These are phyloP conservation scores for Naganishia antarctica DNA, from an alignment of 768 basidiomycete species.

Conservation along the genomic window DNA sequence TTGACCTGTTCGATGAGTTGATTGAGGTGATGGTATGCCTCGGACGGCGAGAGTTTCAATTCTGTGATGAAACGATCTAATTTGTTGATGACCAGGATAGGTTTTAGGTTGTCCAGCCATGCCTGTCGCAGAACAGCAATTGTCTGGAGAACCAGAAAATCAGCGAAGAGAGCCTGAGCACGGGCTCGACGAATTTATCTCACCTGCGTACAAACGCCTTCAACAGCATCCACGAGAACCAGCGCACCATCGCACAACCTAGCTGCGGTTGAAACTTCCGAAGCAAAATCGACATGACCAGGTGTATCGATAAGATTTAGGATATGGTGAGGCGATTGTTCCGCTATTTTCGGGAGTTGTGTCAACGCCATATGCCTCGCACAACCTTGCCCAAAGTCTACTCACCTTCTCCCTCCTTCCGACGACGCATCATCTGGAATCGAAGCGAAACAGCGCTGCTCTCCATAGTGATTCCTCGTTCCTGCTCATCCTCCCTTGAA, in stretches of 20 bases:
- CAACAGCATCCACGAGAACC: slow-evolving; percentile 91
- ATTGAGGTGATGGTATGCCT: slow-evolving; percentile 90
- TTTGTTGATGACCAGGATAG: slow-evolving; percentile 95
- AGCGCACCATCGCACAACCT: slow-evolving; percentile 91
- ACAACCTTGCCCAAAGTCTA: neutral
- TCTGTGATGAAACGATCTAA: slow-evolving; percentile 90
- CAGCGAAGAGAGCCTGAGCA: neutral
- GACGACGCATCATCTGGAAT: slow-evolving; percentile 68
- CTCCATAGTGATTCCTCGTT: slow-evolving; percentile 98
- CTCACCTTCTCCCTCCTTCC: slow-evolving; percentile 39
- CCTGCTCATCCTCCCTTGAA: slow-evolving; percentile 92
- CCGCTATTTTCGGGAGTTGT: slow-evolving; percentile 34
- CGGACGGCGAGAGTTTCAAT: slow-evolving; percentile 79
- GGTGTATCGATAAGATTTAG: slow-evolving; percentile 98
- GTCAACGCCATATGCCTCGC: neutral
- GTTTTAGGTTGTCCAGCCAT: slow-evolving; percentile 79
- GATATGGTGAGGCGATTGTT: slow-evolving; percentile 63
- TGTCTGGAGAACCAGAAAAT: slow-evolving; percentile 57
- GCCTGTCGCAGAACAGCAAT: slow-evolving; percentile 92
- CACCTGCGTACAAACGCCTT: slow-evolving; percentile 97
- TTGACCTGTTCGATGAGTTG: slow-evolving; percentile 95
- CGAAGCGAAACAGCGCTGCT: slow-evolving; percentile 64
- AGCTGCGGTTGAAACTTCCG: slow-evolving; percentile 91
- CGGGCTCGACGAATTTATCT: slow-evolving; percentile 35
- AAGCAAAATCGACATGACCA: slow-evolving; percentile 97